phyloP scores from a whole-genome alignment of 2,329 filamentous ascomycete genomes.

The Alternaria brassicae region DNA sequence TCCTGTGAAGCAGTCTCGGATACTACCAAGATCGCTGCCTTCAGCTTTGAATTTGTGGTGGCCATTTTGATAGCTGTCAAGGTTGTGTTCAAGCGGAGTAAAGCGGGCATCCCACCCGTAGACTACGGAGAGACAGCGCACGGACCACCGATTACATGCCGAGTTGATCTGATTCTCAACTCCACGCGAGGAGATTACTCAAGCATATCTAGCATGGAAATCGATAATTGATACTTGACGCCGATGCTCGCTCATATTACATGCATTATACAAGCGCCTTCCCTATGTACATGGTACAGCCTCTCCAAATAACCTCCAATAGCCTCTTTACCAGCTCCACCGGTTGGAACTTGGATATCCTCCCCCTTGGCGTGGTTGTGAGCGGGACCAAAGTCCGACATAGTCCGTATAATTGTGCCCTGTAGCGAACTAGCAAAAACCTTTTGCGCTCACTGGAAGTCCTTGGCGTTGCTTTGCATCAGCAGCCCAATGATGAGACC shows the following conservation, averaged over 20 bases:
- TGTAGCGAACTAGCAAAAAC: background rate
- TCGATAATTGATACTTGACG: slow-evolving; percentile 34
- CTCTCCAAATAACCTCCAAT: slow-evolving; percentile 13
- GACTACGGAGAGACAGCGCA: slow-evolving; percentile 23
- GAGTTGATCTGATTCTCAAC: slow-evolving; percentile 6
- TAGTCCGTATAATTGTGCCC: background rate
- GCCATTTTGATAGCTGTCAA: slow-evolving; percentile 36
- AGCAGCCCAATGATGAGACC: slow-evolving; percentile 94
- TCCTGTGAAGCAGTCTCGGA: slow-evolving; percentile 89
- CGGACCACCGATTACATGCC: slow-evolving; percentile 22
- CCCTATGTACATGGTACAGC: slow-evolving; percentile 43
- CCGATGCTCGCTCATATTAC: slow-evolving; percentile 45
- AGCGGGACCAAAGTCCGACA: slow-evolving; percentile 1
- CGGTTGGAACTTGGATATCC: slow-evolving; percentile 21
- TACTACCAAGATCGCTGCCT: slow-evolving; percentile 80
- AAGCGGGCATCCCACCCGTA: slow-evolving; percentile 30
- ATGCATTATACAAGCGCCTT: slow-evolving; percentile 48
- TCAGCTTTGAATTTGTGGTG: slow-evolving; percentile 59
- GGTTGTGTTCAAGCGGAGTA: slow-evolving; percentile 27
- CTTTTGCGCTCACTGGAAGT: slow-evolving; percentile 63
- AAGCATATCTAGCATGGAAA: slow-evolving; percentile 1
- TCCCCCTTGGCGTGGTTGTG: slow-evolving; percentile 4
- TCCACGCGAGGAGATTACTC: background rate
- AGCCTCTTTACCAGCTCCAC: slow-evolving; percentile 12
- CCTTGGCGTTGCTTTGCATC: slow-evolving; percentile 80